phyloP scores from a whole-genome alignment of 306 rosid species.

The Pyrus pyrifolia region DNA sequence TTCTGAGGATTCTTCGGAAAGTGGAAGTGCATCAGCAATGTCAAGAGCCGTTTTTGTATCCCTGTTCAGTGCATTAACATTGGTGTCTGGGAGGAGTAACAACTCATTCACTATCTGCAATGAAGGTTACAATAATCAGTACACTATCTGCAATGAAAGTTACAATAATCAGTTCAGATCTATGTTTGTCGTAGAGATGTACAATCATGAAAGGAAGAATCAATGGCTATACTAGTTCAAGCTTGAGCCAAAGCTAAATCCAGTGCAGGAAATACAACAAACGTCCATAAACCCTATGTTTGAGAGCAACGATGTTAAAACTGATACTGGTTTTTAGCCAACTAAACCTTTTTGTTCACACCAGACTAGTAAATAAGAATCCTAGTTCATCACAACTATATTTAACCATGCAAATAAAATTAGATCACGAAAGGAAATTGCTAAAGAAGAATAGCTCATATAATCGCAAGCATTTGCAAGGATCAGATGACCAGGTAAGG shows the following conservation, averaged over 20 bases:
- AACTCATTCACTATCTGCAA: constrained; percentile 86
- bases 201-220: neutral
- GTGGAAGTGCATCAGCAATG: constrained; percentile 88
- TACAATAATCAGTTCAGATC: neutral
- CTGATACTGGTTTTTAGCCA: neutral
- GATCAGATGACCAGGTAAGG: neutral
- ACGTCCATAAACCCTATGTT: neutral
- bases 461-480: neutral
- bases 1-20: constrained; percentile 75
- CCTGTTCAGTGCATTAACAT: constrained; percentile 86
- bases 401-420: neutral
- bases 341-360: neutral
- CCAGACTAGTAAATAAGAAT: neutral
- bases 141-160: constrained; percentile 67
- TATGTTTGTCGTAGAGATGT: neutral
- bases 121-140: constrained; percentile 14
- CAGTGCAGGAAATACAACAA: neutral
- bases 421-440: neutral
- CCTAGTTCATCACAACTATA: neutral
- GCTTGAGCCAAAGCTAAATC: neutral
- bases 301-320: neutral
- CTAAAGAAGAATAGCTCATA: neutral
- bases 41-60: constrained; percentile 98
- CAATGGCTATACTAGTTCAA: neutral
- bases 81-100: constrained; percentile 72